phyloP scores from a whole-genome alignment of 176 grass and related monocot genomes.

The Aegilops tauschii region DNA sequence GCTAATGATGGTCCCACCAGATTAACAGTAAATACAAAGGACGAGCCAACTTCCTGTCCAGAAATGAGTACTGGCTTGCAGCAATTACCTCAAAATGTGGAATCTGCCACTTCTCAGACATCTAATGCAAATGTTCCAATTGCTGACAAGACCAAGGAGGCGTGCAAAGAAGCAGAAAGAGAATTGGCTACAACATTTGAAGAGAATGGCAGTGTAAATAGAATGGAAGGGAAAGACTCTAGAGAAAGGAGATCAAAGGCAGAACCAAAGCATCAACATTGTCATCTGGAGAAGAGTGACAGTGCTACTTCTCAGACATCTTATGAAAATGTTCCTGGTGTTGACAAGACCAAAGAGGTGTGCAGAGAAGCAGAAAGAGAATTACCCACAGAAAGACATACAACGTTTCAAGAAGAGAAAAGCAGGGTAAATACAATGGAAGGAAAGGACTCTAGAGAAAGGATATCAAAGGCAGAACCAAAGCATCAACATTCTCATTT shows the following conservation, averaged over 20 bases:
- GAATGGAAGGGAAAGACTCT: slow-evolving; percentile 8
- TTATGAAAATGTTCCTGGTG: not conserved
- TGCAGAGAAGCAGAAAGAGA: slow-evolving; percentile 19
- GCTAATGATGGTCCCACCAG: not conserved
- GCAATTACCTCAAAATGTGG: slow-evolving; percentile 19
- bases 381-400: slow-evolving; percentile 21
- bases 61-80: slow-evolving; percentile 1
- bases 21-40: not conserved
- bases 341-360: slow-evolving; percentile 5
- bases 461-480: slow-evolving; percentile 20
- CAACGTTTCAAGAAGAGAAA: slow-evolving; percentile 23
- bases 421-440: not conserved
- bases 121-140: not conserved
- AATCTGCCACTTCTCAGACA: slow-evolving; percentile 5
- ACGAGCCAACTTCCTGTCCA: slow-evolving; percentile 19
- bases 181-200: slow-evolving; percentile 24
- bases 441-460: slow-evolving; percentile 17
- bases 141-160: not conserved
- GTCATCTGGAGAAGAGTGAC: slow-evolving; percentile 16
- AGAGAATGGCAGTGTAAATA: not conserved
- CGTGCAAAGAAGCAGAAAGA: slow-evolving; percentile 18
- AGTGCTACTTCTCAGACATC: slow-evolving; percentile 18
- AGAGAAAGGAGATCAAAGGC: slow-evolving; percentile 19
- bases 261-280: slow-evolving; percentile 11
- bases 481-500: slow-evolving; percentile 16